Evolutionary conservation across 805 yeast genomes (phyloP), one percentile per base, ranked within the genome.

Genomic region (Spathaspora hagerdaliae): DNA sequence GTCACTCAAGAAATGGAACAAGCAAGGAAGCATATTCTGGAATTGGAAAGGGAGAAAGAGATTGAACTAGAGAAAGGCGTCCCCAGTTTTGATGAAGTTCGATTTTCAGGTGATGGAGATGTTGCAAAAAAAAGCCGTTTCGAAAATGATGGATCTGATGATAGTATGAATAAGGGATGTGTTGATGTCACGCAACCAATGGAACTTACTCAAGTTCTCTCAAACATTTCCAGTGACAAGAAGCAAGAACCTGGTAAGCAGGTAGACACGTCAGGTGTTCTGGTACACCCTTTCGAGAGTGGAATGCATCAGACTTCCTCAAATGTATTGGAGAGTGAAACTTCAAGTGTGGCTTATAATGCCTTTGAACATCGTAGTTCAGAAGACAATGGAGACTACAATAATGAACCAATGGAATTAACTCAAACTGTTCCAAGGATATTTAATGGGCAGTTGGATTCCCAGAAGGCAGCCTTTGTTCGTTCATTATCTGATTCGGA

Each of bases 351-450:
- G 24, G 24, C 24, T 19, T 19, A 19, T 19, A 19, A 19, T 19
- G 24, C 24, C 24, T 19, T 19, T 19, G 24, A 19, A 19, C 24
- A 19, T 19, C 4, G 24, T 19, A 19, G 24, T 19, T 19, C 24
- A 19, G 24, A 19, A 19, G 24, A 19, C 24, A 19, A 19, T 19
- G 24, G 24, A 19, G 5, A 19, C 24, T 19, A 19, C 24, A 19
- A 19, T 19, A 19, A 19, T 19, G 24, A 19, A 43, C 55, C 57
- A 13, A 57, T 60, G 63, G 57, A 57, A 38, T 39, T 58, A 27
- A 57, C 65, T 8, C 61, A 57, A 42, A 33, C 24, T 38, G 27
- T 10, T 11, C 44, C 35, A 19, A 14, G 24, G 7, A 34, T 34
- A 19, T 19, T 19, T 19, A 19, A 19, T 19, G 24, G 24, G 24